Percentiles rank a stretch among this genome's conserved stretches.
Evolutionary conservation across 2,329 filamentous ascomycete species (phyloP).

Genomic region (Ceratocystis ficicola): DNA sequence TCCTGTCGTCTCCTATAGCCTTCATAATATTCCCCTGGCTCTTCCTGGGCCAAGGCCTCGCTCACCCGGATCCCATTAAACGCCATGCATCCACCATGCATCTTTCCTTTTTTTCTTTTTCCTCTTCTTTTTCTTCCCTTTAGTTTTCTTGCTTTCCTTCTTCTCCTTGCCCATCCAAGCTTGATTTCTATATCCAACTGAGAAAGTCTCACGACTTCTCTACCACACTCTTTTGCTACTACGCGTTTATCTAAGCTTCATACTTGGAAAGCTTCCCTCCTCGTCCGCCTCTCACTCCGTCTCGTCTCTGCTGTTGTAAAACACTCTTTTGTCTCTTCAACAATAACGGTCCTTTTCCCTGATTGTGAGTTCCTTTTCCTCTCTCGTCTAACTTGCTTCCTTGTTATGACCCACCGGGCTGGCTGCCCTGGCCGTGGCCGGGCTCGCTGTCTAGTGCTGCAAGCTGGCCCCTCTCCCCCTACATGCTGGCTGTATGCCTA

Average conservation of each 20-base stretch:
- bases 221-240: conserved; percentile 21
- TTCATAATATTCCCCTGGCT: conserved; percentile 8
- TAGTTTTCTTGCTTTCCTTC: conserved; percentile 9
- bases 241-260: neutral
- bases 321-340: neutral
- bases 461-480: neutral
- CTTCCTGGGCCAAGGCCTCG: conserved; percentile 15
- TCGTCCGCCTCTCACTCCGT: neutral
- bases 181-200: conserved; percentile 20
- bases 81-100: conserved; percentile 12
- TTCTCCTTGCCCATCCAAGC: conserved; percentile 15
- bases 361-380: neutral
- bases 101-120: conserved; percentile 10
- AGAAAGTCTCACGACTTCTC: conserved; percentile 19
- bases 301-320: neutral
- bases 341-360: neutral
- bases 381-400: neutral
- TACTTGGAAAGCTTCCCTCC: conserved; percentile 2
- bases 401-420: neutral
- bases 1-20: conserved; percentile 7
- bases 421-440: neutral
- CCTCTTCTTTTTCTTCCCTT: conserved; percentile 3
- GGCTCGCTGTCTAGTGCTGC: neutral
- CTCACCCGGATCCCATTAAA: conserved; percentile 20
- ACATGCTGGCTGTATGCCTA: neutral